Conservation (phyloP, 2,329 filamentous ascomycete genomes). For the Bisporella sp. region DNA sequence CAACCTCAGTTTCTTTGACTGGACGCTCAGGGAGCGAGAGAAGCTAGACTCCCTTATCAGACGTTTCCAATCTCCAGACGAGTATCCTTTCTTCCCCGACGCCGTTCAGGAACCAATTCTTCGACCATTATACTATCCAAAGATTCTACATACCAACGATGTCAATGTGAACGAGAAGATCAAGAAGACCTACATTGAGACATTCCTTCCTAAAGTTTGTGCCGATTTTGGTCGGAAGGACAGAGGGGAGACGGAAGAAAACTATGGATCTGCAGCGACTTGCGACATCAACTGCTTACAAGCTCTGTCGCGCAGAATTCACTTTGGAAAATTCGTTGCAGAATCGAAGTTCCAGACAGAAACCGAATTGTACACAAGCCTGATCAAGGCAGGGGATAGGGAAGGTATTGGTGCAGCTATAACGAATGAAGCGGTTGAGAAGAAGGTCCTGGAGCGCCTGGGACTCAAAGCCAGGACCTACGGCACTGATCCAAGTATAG, state of each 20-base stretch:
- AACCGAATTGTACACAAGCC: conserved; percentile 66
- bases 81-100: conserved; percentile 93
- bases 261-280: conserved; percentile 89
- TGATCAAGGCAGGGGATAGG: conserved; percentile 78
- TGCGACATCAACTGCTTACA: conserved; percentile 88
- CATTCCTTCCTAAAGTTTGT: conserved; percentile 80
- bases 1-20: conserved; percentile 81
- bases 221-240: conserved; percentile 70
- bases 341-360: conserved; percentile 91
- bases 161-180: conserved; percentile 88
- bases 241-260: conserved; percentile 79
- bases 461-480: conserved; percentile 88
- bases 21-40: conserved; percentile 87
- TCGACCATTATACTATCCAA: conserved; percentile 80
- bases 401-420: conserved; percentile 83
- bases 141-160: conserved; percentile 78
- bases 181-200: conserved; percentile 74
- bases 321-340: conserved; percentile 98
- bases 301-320: conserved; percentile 81
- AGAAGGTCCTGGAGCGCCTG: conserved; percentile 82
- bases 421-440: conserved; percentile 82
- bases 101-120: conserved; percentile 74
- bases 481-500: conserved; percentile 75
- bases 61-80: conserved; percentile 92
- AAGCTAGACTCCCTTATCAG: conserved; percentile 86